A percentile compares a stretch with the other conserved stretches of the same genome.
phyloP scores from a whole-genome alignment of 192 early-diverging fungal genomes.

The Entophlyctis luteolus region DNA sequence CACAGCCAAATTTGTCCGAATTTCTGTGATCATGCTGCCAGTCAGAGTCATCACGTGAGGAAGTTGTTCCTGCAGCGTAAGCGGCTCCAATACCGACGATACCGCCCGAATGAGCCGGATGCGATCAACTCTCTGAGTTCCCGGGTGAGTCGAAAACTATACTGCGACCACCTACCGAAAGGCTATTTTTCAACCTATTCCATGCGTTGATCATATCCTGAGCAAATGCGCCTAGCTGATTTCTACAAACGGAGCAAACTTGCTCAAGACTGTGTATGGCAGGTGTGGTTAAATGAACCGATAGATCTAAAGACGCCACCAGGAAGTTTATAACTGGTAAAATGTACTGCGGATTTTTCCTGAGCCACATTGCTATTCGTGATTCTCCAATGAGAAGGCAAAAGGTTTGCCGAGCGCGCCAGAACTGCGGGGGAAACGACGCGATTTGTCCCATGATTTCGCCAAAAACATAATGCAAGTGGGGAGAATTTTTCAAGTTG shows the following conservation, averaged over 20 bases:
- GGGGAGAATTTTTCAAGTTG: conserved; percentile 1
- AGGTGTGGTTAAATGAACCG: conserved; percentile 2
- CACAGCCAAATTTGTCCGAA: conserved; percentile 22
- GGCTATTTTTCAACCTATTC: background rate
- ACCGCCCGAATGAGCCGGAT: conserved; percentile 25
- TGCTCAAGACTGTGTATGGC: conserved; percentile 21
- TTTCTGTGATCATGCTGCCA: conserved; percentile 25
- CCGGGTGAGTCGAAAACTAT: background rate
- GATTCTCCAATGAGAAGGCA: conserved; percentile 24
- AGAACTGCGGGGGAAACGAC: background rate
- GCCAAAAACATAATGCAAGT: conserved; percentile 27
- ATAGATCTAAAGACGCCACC: conserved; percentile 7
- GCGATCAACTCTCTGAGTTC: conserved; percentile 1
- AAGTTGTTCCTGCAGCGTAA: conserved; percentile 23
- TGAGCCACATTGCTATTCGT: conserved; percentile 31
- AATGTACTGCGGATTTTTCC: conserved; percentile 22
- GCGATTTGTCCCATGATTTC: conserved; percentile 23
- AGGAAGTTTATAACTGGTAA: conserved; percentile 24
- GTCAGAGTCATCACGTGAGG: conserved; percentile 29
- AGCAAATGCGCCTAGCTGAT: conserved; percentile 22
- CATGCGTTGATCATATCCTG: conserved; percentile 21
- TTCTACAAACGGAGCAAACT: conserved; percentile 26
- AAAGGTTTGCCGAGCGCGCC: conserved; percentile 8
- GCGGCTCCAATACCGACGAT: conserved; percentile 24
- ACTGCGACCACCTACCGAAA: background rate